Evolutionary conservation across 2,329 filamentous ascomycete species (phyloP).

Genomic region (Herpotrichia juniperi): DNA sequence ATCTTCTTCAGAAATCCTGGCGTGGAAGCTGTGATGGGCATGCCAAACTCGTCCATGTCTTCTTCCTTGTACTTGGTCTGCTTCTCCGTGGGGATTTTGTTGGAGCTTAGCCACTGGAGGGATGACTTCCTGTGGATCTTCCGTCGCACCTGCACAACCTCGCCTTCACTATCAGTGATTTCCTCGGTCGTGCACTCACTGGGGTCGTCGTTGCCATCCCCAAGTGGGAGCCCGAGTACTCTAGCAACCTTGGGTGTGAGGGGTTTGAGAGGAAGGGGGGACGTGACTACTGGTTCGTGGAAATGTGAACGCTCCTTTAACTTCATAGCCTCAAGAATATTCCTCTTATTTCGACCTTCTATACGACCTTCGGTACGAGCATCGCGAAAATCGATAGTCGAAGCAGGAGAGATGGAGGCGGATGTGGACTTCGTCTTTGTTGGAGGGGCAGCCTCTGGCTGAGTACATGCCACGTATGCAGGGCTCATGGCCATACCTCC

Average conservation of each 20-base stretch:
- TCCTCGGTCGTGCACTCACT: background rate
- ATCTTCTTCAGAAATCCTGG: background rate
- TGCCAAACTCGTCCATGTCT: background rate
- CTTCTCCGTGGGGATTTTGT: background rate
- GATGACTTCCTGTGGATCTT: background rate
- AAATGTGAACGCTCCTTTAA: background rate
- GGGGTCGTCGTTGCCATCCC: background rate
- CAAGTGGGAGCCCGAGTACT: background rate
- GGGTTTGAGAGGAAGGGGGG: background rate
- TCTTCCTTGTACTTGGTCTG: conserved; percentile 4
- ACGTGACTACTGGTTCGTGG: background rate
- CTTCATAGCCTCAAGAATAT: background rate
- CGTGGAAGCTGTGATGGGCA: background rate
- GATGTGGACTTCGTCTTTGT: no score
- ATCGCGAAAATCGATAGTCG: no score
- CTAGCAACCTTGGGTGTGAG: background rate
- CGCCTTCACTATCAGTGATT: background rate
- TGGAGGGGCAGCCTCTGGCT: no score
- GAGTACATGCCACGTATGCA: no score
- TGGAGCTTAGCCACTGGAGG: background rate
- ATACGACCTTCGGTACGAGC: no score
- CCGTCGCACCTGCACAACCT: background rate
- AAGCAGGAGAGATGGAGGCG: no score
- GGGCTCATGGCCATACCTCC: no score
- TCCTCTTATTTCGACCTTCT: background rate